Evolutionary conservation across 441 rosid species (phyloP).

Genomic region (Euphorbia celastroides): DNA sequence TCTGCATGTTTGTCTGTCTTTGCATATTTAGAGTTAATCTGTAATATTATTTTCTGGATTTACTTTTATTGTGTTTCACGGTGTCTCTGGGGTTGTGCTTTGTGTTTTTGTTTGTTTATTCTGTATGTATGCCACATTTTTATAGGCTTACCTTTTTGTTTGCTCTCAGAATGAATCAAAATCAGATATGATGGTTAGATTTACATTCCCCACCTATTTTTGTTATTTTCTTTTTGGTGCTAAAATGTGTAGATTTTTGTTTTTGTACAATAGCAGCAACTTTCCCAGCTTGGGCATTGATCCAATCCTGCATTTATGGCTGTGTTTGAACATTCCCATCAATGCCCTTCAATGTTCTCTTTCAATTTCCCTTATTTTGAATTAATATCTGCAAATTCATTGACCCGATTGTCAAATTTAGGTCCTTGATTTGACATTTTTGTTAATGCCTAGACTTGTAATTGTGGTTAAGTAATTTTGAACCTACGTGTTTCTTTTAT

Average conservation of each 20-base stretch:
- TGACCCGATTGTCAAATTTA: neutral
- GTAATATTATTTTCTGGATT: neutral
- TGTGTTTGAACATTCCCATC: neutral
- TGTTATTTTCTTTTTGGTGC: neutral
- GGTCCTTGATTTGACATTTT: neutral
- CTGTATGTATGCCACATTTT: slow-evolving; percentile 3
- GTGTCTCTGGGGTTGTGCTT: neutral
- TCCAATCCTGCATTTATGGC: neutral
- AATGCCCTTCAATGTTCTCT: slow-evolving; percentile 1
- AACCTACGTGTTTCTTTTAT: neutral
- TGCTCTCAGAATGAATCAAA: slow-evolving; percentile 9
- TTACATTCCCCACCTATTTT: neutral
- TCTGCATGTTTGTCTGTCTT: neutral
- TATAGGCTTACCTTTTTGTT: neutral
- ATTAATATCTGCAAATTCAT: neutral
- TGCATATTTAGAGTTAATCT: neutral
- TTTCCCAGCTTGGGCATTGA: slow-evolving; percentile 1
- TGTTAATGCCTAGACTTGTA: neutral
- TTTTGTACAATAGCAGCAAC: neutral
- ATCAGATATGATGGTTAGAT: neutral
- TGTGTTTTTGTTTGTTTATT: neutral
- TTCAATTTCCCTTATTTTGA: neutral
- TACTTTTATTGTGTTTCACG: neutral
- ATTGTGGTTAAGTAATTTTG: neutral
- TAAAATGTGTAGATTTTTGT: neutral